Percentiles rank a stretch among this genome's conserved stretches.
These are phyloP conservation scores for Fraxinus americana DNA, from an alignment of 257 asterid genomes.

Conservation along the genomic window DNA sequence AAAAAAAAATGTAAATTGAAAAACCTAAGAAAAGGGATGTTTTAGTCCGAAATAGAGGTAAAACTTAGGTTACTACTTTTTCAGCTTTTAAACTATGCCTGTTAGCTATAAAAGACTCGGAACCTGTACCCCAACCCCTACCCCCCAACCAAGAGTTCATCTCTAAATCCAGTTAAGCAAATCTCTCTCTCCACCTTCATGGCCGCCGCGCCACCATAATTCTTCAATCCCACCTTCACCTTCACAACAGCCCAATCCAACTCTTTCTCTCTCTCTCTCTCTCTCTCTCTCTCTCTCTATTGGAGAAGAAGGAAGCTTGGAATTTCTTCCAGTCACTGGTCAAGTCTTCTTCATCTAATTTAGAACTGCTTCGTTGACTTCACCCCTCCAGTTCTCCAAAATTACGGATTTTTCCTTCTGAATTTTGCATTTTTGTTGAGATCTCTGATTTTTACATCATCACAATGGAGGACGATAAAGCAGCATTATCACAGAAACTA, in stretches of 20 bases:
- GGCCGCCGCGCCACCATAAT: background rate
- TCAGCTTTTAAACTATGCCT: background rate
- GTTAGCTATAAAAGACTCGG: background rate
- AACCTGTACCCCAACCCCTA: background rate
- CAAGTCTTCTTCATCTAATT: slow-evolving; percentile 26
- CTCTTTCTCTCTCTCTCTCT: slow-evolving; percentile 10
- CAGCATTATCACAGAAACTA: slow-evolving; percentile 51
- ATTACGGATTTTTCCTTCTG: slow-evolving; percentile 9
- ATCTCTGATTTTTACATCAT: slow-evolving; percentile 24
- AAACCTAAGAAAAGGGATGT: no score
- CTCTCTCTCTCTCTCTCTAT: slow-evolving; percentile 13
- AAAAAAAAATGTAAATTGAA: no score
- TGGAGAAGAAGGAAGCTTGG: slow-evolving; percentile 21
- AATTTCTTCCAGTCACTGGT: slow-evolving; percentile 13
- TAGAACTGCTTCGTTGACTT: slow-evolving; percentile 35
- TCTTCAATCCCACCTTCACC: background rate
- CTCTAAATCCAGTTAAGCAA: background rate
- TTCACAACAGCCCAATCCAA: background rate
- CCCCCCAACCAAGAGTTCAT: background rate
- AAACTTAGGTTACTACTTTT: background rate
- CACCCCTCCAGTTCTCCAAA: slow-evolving; percentile 18
- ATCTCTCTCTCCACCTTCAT: background rate
- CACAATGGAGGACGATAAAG: slow-evolving; percentile 71
- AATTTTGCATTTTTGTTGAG: slow-evolving; percentile 29
- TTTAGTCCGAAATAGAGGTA: no score